phyloP scores from a whole-genome alignment of 345 rosid genomes.

The Citrus mangshanensis region DNA sequence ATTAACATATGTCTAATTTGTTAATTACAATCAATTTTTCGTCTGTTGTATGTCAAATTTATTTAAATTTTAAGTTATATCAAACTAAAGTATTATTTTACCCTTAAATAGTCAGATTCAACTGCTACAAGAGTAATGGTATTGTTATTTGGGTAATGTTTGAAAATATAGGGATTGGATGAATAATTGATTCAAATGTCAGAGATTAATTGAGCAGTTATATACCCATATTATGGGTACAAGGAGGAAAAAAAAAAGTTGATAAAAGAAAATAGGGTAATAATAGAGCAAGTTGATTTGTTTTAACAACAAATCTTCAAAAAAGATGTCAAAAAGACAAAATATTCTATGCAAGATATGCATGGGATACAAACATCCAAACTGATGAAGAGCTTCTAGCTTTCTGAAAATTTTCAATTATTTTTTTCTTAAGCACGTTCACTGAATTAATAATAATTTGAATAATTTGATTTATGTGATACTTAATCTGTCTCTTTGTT shows the following conservation, averaged over 20 bases:
- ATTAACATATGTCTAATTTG: no score
- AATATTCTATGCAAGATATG: slow-evolving; percentile 8
- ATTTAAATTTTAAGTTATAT: no score
- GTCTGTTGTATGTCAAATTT: no score
- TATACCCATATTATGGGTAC: not conserved
- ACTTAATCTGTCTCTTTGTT: slow-evolving; percentile 20
- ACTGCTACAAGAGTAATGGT: no score
- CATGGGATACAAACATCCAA: slow-evolving; percentile 7
- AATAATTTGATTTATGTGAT: not conserved
- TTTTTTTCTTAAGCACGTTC: slow-evolving; percentile 19
- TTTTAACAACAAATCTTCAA: slow-evolving; percentile 1
- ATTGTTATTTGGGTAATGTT: no score
- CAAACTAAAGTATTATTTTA: no score
- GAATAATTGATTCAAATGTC: no score
- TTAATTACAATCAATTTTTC: no score
- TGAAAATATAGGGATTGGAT: no score
- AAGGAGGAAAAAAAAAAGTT: not conserved
- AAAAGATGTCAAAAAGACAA: not conserved
- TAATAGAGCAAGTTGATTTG: not conserved
- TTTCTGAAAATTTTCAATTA: not conserved
- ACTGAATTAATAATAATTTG: not conserved
- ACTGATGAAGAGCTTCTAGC: not conserved
- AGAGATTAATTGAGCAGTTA: no score
- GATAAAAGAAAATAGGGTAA: not conserved
- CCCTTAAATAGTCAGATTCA: no score